Evolutionary conservation across 371 early-diverging fungal genomes (phyloP).

Genomic region (Mortierella sp.): DNA sequence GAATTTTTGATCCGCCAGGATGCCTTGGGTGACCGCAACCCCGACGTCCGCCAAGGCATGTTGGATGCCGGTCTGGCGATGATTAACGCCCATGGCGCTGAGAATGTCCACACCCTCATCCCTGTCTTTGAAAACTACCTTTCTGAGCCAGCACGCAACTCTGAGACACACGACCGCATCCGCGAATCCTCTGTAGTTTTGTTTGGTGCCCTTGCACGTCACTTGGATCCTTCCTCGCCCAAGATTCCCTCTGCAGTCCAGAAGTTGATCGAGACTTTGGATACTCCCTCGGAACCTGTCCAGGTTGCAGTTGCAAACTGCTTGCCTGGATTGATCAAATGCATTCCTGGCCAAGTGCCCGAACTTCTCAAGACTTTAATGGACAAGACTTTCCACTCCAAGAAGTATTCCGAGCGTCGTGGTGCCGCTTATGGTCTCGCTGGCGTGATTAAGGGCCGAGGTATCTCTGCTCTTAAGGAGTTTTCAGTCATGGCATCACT

Average conservation of each 20-base stretch:
- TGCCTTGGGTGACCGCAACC: conserved; percentile 90
- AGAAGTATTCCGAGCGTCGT: conserved; percentile 90
- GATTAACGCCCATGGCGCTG: conserved; percentile 81
- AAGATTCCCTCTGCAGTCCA: conserved; percentile 86
- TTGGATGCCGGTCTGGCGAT: conserved; percentile 88
- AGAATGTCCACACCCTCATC: conserved; percentile 75
- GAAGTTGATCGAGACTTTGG: conserved; percentile 88
- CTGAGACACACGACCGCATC: conserved; percentile 80
- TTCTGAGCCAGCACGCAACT: conserved; percentile 67
- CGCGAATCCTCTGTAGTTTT: conserved; percentile 94
- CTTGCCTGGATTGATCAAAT: conserved; percentile 91
- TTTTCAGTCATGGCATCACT: conserved; percentile 84
- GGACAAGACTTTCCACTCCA: conserved; percentile 75
- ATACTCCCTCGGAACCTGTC: conserved; percentile 96
- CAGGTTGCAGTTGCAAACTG: conserved; percentile 96
- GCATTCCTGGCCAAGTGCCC: conserved; percentile 73
- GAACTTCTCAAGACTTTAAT: conserved; percentile 75
- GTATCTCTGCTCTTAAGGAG: conserved; percentile 89
- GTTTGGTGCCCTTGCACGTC: conserved; percentile 92
- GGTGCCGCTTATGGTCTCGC: conserved; percentile 98
- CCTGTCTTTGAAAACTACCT: conserved; percentile 85
- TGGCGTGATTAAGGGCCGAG: conserved; percentile 95
- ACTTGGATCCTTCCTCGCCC: conserved; percentile 79
- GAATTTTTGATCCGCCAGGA: conserved; percentile 84
- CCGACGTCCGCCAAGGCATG: conserved; percentile 86